Base-by-base conservation (phyloP, 2,329 filamentous ascomycete genomes). In the Epichloe baconii region DNA sequence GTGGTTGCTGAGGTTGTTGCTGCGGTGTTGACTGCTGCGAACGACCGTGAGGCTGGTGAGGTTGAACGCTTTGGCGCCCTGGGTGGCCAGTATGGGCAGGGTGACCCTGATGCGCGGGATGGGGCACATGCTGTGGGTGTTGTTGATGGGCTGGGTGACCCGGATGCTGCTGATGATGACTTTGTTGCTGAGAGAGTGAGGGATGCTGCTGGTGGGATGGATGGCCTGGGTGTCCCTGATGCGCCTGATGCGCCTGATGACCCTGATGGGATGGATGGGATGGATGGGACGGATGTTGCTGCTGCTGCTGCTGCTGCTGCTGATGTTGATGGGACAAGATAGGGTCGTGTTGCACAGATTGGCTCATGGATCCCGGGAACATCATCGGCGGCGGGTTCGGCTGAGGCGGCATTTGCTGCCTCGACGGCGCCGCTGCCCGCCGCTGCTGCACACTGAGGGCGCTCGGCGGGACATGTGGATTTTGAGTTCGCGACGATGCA, bases 381-480 rank as follows among this genome's bases (percentile, higher is more conserved):
- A 69, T 60, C 65, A 70, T 67, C 14, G 67, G 62, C 26, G 66
- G 61, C 35, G 64, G 61, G 44, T 66, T 65, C 14, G 66, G 56
- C 57, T 68, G 65, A 42, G 68, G 61, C 56, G 67, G 66, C 64
- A 75, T 73, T 66, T 71, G 70, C 57, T 69, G 75, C 53, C 68
- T 70, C 54, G 67, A 66, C 43, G 66, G 70, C 23, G 48, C 48
- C 48, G 68, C 71, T 42, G 64, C 69, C 57, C 68, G 74, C 59
- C 73, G 67, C 48, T 71, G 66, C 52, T 71, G 66, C 52, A 71
- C 65, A 53, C 68, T 68, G 56, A 74, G 69, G 42, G 73, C 68
- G 58, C 73, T 73, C 50, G 76, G 68, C 52, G 76, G 68, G 50
- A 75, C 66, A 58, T 75, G 75, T 49, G 68, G 60, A 52, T 68